Evolutionary conservation across 805 yeast species (phyloP).

Genomic region (Candida tallmaniae): DNA sequence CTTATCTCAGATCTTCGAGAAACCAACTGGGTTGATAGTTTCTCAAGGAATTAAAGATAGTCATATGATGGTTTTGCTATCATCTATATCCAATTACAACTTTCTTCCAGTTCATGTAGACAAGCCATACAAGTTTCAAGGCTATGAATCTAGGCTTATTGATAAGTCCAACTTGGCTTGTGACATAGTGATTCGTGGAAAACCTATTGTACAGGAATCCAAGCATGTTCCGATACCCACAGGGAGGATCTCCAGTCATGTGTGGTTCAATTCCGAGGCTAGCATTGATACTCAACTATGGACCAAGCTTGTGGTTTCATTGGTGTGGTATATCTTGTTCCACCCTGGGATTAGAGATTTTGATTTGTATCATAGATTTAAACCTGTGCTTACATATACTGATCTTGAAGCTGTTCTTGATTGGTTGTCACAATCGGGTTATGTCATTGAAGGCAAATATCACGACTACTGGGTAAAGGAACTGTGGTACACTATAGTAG

Average conservation of each 20-base stretch:
- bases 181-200: conserved; percentile 44
- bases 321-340: conserved; percentile 32
- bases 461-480: conserved; percentile 42
- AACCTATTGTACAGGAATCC: conserved; percentile 4
- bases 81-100: conserved; percentile 41
- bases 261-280: conserved; percentile 73
- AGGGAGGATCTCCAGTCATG: conserved; percentile 56
- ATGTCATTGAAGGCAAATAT: conserved; percentile 32
- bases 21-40: conserved; percentile 41
- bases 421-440: conserved; percentile 34
- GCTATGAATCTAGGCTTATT: conserved; percentile 72
- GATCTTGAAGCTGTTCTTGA: conserved; percentile 27
- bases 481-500: conserved; percentile 39
- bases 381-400: conserved; percentile 22
- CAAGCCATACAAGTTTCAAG: conserved; percentile 46
- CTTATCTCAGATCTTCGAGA: conserved; percentile 29
- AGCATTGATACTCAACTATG: conserved; percentile 56
- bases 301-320: conserved; percentile 47
- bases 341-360: conserved; percentile 33
- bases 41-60: conserved; percentile 58
- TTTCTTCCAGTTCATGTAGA: conserved; percentile 52
- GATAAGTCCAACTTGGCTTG: conserved; percentile 65
- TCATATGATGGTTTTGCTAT: conserved; percentile 58
- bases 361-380: conserved; percentile 21
- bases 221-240: conserved; percentile 45